phyloP scores from a whole-genome alignment of 2,329 filamentous ascomycete species.

The Hypomyces rosellus region DNA sequence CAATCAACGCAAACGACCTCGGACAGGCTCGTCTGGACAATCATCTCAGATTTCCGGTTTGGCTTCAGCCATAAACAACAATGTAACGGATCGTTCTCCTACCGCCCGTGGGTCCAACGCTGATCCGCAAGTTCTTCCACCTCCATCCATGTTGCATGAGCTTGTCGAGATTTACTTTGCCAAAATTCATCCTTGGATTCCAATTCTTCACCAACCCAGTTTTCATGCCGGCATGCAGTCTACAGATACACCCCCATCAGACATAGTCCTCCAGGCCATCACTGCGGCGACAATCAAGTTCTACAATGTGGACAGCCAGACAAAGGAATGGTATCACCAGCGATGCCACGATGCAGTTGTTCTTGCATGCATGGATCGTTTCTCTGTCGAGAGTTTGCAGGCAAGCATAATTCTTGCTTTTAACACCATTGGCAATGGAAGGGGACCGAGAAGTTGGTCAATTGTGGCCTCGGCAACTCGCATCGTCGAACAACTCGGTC shows the following conservation, averaged over 20 bases:
- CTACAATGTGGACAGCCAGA: conserved; percentile 8
- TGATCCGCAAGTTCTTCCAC: conserved; percentile 4
- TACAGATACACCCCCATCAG: conserved; percentile 3
- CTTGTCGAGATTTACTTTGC: conserved; percentile 9
- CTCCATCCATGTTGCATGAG: conserved; percentile 8
- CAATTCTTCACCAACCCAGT: conserved; percentile 8
- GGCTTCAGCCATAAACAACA: not conserved
- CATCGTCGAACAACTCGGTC: conserved; percentile 19
- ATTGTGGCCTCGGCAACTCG: conserved; percentile 12
- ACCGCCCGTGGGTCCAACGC: not conserved
- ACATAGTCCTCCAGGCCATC: conserved; percentile 9
- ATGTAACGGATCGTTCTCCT: not conserved
- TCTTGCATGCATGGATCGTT: conserved; percentile 10
- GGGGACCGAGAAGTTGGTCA: conserved; percentile 12
- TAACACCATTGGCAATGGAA: conserved; percentile 17
- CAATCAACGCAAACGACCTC: conserved; percentile 4
- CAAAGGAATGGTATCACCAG: conserved; percentile 9
- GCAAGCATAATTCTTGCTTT: conserved; percentile 29
- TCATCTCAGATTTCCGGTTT: not conserved
- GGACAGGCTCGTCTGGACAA: not conserved
- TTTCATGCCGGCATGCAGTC: conserved; percentile 5
- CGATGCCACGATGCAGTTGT: conserved; percentile 11
- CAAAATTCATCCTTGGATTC: conserved; percentile 11
- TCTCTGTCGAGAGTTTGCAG: conserved; percentile 28
- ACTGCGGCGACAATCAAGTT: conserved; percentile 10